Evolutionary conservation across 2,329 filamentous ascomycete genomes (phyloP), one percentile per base, ranked within the genome.

Genomic region (Alternaria sp.): DNA sequence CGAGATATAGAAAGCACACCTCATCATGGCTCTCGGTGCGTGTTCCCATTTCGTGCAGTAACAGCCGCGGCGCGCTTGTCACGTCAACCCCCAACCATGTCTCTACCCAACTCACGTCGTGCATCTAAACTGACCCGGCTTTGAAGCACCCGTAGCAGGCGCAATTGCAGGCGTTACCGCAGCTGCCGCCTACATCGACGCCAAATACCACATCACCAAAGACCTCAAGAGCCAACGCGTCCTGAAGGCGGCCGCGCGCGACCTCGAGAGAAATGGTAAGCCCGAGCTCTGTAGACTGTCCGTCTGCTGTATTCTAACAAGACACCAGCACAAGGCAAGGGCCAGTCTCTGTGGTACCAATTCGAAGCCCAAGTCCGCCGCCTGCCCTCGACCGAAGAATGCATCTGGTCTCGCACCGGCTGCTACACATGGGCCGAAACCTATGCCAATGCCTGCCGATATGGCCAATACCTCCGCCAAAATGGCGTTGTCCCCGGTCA

Each of bases 381-480:
- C 20, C 81, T 85, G 30, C 85, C 76, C 57, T 61, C 73, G 1
- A 79, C 85, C 55, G 82, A 83, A 44, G 82, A 85, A 59, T 87
- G 86, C 65, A 84, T 93, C 67, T 93, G 91, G 91, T 89, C 88
- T 39, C 86, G 88, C 11, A 81, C 81, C 44, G 84, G 85, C 22
- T 83, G 81, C 66, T 78, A 78, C 59, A 76, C 76, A 42, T 79
- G 76, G 75, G 69, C 66, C 28, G 75, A 78, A 59, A 75, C 77
- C 18, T 74, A 79, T 59, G 79, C 74, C 63, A 80, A 76, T 63
- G 80, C 79, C 56, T 78, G 75, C 49, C 74, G 76, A 41, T 78
- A 78, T 58, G 76, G 67, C 22, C 74, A 77, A 55, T 79, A 68
- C 60, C 73, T 79, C 61, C 65, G 72, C 26, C 66, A 72, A 38